These are phyloP conservation scores for Beauveria bassiana DNA, from an alignment of 2,329 filamentous ascomycete species.

Conservation along the genomic window DNA sequence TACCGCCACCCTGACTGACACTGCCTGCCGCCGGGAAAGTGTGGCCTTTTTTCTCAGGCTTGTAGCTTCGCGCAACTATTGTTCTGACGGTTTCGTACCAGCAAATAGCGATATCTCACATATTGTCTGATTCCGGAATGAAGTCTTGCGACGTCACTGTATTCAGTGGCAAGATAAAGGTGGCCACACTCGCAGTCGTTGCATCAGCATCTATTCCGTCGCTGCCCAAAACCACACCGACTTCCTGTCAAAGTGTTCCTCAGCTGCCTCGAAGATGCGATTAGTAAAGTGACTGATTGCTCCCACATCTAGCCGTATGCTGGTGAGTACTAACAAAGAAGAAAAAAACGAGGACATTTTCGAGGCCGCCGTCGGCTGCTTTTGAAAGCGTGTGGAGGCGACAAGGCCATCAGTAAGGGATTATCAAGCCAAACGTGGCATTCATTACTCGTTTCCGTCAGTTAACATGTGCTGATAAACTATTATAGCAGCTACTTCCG, in stretches of 20 bases:
- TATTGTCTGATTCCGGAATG: too few relatives aligned
- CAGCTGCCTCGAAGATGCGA: conserved; percentile 21
- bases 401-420: conserved; percentile 21
- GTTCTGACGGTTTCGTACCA: neutral
- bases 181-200: conserved; percentile 15
- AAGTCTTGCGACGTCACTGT: too few relatives aligned
- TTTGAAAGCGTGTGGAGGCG: conserved; percentile 20
- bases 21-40: neutral
- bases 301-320: conserved; percentile 18
- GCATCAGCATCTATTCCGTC: conserved; percentile 15
- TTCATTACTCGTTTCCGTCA: neutral
- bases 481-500: conserved; percentile 13
- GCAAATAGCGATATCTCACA: neutral
- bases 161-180: conserved; percentile 15
- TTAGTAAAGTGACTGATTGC: conserved; percentile 18
- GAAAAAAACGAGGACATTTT: conserved; percentile 24
- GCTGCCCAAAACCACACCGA: conserved; percentile 15
- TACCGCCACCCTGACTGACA: neutral
- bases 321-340: conserved; percentile 19
- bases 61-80: neutral
- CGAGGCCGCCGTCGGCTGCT: conserved; percentile 20
- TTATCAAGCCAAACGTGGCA: neutral
- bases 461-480: too few relatives aligned
- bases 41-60: neutral
- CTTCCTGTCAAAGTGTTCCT: conserved; percentile 23